Conservation (phyloP, 1,139 yeast genomes). For the Sugiyamaella novakii region DNA sequence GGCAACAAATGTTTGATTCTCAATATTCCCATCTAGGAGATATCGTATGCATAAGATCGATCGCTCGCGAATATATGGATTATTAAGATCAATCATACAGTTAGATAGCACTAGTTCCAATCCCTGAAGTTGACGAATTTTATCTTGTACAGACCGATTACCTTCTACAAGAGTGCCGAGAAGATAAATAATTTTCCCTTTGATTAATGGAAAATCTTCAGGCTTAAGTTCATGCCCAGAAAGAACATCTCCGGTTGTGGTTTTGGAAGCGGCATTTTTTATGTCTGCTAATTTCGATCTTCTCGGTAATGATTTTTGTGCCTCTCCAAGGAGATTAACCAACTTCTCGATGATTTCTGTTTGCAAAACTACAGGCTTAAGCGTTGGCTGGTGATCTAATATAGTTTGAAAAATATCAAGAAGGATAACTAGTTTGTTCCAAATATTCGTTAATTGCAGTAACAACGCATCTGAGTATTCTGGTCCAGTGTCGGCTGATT, state of each 20-base stretch:
- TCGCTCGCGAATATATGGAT: constrained; percentile 85
- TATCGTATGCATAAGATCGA: constrained; percentile 77
- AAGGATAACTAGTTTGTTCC: constrained; percentile 26
- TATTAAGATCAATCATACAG: constrained; percentile 82
- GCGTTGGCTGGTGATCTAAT: constrained; percentile 20
- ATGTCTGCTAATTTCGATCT: constrained; percentile 34
- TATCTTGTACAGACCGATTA: constrained; percentile 63
- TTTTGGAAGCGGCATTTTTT: constrained; percentile 12
- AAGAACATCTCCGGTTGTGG: not conserved
- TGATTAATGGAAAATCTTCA: constrained; percentile 38
- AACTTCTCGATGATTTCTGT: constrained; percentile 22
- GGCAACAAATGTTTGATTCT: constrained; percentile 76
- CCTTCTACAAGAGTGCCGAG: constrained; percentile 47
- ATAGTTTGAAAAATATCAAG: constrained; percentile 27
- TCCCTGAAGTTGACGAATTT: constrained; percentile 65
- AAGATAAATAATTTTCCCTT: constrained; percentile 35
- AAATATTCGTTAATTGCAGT: constrained; percentile 21
- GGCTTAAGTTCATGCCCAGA: constrained; percentile 24
- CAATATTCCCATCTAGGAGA: constrained; percentile 60
- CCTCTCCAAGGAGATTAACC: constrained; percentile 30
- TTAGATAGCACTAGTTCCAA: constrained; percentile 72
- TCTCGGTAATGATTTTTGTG: constrained; percentile 35
- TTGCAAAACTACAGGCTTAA: constrained; percentile 9
- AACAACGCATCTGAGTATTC: constrained; percentile 22
- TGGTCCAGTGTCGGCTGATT: constrained; percentile 22